These are phyloP conservation scores for Sisymbrium irio DNA, from an alignment of 345 rosid genomes.

Conservation along the genomic window DNA sequence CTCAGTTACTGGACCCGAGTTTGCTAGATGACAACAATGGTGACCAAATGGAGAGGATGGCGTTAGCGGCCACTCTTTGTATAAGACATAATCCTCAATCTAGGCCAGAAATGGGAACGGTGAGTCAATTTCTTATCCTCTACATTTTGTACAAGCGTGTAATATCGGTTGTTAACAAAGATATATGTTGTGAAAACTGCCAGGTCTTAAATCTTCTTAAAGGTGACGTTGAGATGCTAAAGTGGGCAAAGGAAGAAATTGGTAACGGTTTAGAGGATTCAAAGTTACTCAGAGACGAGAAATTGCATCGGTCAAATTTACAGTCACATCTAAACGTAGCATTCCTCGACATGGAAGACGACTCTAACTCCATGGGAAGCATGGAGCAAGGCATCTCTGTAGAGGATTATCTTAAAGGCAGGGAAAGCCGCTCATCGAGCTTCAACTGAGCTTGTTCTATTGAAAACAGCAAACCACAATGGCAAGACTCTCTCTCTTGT, in stretches of 20 bases:
- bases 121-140: constrained; percentile 34
- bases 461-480: constrained; percentile 5
- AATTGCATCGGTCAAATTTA: constrained; percentile 48
- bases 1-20: constrained; percentile 54
- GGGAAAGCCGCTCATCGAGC: constrained; percentile 87
- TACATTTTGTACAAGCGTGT: background rate
- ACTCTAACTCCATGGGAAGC: constrained; percentile 63
- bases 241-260: constrained; percentile 62
- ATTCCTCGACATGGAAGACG: constrained; percentile 69
- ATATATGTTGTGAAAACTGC: background rate
- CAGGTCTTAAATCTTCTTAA: constrained; percentile 75
- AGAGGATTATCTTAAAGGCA: constrained; percentile 80
- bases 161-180: background rate
- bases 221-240: constrained; percentile 52
- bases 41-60: constrained; percentile 69
- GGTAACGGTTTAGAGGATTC: constrained; percentile 41
- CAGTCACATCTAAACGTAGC: constrained; percentile 87
- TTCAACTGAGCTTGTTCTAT: constrained; percentile 44
- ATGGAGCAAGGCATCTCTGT: constrained; percentile 53
- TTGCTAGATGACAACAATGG: constrained; percentile 42
- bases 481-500: constrained; percentile 3
- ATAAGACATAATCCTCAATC: constrained; percentile 60
- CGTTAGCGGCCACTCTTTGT: constrained; percentile 83
- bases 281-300: constrained; percentile 48
- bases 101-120: constrained; percentile 73